Evolutionary conservation across 2,329 filamentous ascomycete genomes (phyloP), one percentile per base, ranked within the genome.

Genomic region (Geosmithia flava): DNA sequence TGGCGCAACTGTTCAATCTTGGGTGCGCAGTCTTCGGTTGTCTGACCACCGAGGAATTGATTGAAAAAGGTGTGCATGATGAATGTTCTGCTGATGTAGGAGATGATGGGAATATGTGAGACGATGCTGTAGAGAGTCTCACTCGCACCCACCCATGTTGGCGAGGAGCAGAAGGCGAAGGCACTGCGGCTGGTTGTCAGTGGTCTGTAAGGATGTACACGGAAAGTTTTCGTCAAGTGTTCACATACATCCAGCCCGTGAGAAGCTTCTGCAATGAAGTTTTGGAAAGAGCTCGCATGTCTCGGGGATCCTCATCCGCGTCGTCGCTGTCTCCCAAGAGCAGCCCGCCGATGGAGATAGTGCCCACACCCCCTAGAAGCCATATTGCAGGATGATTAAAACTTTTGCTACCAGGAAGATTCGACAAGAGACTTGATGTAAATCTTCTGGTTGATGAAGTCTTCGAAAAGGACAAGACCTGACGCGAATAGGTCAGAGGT

Each of bases 91-190:
- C 50, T 45, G 17, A 55, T 30, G 1, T 52, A 51, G 7, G 54
- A 55, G 13, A 55, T 17, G 19, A 55, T 42, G 2, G 54, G 50
- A n/a, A 55, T 52, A n/a, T 44, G 46, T 6, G 53, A 53, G 1
- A 53, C 17, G 13, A 49, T 11, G 3, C 37, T 45, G 45, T 54
- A 55, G 17, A 54, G 48, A 4, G 48, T 41, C 43, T 55, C 54
- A 20, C 54, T 54, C 46, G 49, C 49, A 13, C 52, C 50, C 8
- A 55, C 52, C 52, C 52, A 55, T 19, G 49, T 49, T 20, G 53
- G 53, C 8, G 52, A 55, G 23, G 54, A 55, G 44, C 54, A 55
- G 46, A 55, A 54, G 30, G 53, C 49, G 39, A 55, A 54, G 17
- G 53, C 50, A 11, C 44, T 45, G 44, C 3, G 20, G 13, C 8